Evolutionary conservation across 371 early-diverging fungal genomes (phyloP), one percentile per base, ranked within the genome.

Genomic region (Mortierella sp.): DNA sequence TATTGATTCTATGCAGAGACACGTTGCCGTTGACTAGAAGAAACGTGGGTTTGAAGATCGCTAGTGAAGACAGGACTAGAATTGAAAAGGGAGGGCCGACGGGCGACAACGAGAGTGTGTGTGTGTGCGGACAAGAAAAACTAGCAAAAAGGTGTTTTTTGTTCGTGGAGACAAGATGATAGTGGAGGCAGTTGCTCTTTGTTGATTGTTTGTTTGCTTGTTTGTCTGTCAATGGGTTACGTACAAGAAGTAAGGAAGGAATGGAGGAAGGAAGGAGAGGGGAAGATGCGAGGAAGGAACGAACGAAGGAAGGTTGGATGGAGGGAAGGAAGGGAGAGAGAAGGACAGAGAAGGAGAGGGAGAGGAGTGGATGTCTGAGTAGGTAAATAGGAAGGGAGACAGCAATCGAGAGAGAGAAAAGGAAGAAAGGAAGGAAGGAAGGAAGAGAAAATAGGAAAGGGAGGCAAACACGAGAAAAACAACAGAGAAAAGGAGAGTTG

Each of bases 231-330:
- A 41, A 44, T 75, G 1, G 49, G 41, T n/a, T n/a, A 44, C 43
- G n/a, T 58, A 44, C 60, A n/a, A 35, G 48, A 38, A 32, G n/a
- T 56, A 46, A 70, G n/a, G 51, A 49, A 68, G 68, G 72, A 56
- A 63, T 21, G 63, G 14, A 71, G n/a, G 11, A 49, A 38, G 49
- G 63, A 46, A 43, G 44, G 32, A 51, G 41, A 68, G 46, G 11
- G 41, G 65, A 48, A 48, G 48, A 43, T 38, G 43, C 44, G 54
- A 72, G 27, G 68, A 65, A 65, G 29, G 68, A 71, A 24, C 58
- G 44, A 27, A 74, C 49, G 49, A 77, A 27, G 65, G 68, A 51
- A 48, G 44, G 68, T 27, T 60, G 54, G 58, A 48, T 49, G 43
- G 72, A 65, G 14, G 68, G 41, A 82, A 65, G 41, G 16, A 24